phyloP scores from a whole-genome alignment of 331 rosid species.

The Quercus lobata region DNA sequence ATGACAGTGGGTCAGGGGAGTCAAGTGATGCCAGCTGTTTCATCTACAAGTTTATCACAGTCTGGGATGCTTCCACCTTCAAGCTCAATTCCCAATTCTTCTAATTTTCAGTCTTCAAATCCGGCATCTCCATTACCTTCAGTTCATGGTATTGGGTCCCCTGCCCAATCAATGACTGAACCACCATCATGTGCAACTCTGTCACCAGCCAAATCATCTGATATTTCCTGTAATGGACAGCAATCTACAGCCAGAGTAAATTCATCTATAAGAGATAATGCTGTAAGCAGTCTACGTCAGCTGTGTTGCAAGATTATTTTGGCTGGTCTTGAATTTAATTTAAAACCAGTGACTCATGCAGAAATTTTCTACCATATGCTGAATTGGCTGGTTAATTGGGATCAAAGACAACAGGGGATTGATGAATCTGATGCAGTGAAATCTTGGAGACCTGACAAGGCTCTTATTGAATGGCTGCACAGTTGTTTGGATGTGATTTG shows the following conservation, averaged over 20 bases:
- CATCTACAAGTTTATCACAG: constrained; percentile 68
- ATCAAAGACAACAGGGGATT: constrained; percentile 69
- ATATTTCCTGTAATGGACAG: constrained; percentile 52
- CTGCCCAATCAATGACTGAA: constrained; percentile 63
- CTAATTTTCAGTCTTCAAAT: constrained; percentile 79
- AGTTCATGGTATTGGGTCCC: constrained; percentile 88
- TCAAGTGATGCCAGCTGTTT: constrained; percentile 54
- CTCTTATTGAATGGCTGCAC: constrained; percentile 89
- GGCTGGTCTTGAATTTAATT: constrained; percentile 69
- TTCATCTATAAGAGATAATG: constrained; percentile 65
- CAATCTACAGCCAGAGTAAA: constrained; percentile 50
- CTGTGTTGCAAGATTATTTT: constrained; percentile 94
- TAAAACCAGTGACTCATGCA: constrained; percentile 80
- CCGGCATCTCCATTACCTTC: constrained; percentile 90
- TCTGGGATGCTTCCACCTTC: constrained; percentile 64
- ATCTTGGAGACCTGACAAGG: constrained; percentile 83
- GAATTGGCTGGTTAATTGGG: constrained; percentile 97
- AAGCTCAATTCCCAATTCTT: constrained; percentile 42
- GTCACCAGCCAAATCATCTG: constrained; percentile 86
- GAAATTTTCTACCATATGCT: constrained; percentile 87
- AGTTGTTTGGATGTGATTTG: constrained; percentile 98
- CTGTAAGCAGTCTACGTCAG: constrained; percentile 90
- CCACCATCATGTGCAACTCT: constrained; percentile 53
- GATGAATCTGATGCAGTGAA: constrained; percentile 60
- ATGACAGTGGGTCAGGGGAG: constrained; percentile 67